A percentile compares a stretch with the other conserved stretches of the same genome.
phyloP scores from a whole-genome alignment of 2,329 filamentous ascomycete species.

The Talaromyces sp. region DNA sequence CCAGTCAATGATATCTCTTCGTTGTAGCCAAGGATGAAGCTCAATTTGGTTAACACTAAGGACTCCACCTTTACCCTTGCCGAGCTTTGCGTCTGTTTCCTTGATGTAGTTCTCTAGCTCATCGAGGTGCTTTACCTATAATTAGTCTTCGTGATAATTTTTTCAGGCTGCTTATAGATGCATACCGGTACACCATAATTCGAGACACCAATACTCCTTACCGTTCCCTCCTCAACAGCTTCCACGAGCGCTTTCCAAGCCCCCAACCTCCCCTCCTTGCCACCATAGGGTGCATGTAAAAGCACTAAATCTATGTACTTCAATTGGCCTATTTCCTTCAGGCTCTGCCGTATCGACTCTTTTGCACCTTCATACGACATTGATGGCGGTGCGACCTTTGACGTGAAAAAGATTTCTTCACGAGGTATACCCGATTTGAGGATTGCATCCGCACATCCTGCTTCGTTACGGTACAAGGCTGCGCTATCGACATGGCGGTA shows the following conservation, averaged over 20 bases:
- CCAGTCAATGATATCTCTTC: constrained; percentile 76
- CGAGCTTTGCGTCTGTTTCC: constrained; percentile 31
- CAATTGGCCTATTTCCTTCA: constrained; percentile 57
- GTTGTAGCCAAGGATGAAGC: constrained; percentile 80
- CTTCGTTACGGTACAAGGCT: constrained; percentile 60
- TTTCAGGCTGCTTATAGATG: neutral
- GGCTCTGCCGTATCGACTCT: constrained; percentile 44
- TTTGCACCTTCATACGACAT: neutral
- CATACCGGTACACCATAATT: constrained; percentile 34
- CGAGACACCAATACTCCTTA: constrained; percentile 42
- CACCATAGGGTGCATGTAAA: constrained; percentile 40
- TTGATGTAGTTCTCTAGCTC: constrained; percentile 42
- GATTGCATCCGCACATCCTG: constrained; percentile 63
- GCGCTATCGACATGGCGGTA: constrained; percentile 13
- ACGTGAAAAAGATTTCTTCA: neutral
- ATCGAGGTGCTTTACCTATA: constrained; percentile 29
- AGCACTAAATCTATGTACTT: constrained; percentile 63
- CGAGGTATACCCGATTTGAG: constrained; percentile 52
- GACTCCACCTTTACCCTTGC: constrained; percentile 60
- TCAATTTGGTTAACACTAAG: constrained; percentile 86
- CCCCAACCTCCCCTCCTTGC: constrained; percentile 37
- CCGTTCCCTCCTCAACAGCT: constrained; percentile 37
- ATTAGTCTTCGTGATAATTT: neutral
- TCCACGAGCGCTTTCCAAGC: constrained; percentile 42
- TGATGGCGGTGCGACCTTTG: neutral